Evolutionary conservation across 129 eudicot genomes (phyloP), one percentile per base, ranked within the genome.

Genomic region (Dittrichia graveolens): DNA sequence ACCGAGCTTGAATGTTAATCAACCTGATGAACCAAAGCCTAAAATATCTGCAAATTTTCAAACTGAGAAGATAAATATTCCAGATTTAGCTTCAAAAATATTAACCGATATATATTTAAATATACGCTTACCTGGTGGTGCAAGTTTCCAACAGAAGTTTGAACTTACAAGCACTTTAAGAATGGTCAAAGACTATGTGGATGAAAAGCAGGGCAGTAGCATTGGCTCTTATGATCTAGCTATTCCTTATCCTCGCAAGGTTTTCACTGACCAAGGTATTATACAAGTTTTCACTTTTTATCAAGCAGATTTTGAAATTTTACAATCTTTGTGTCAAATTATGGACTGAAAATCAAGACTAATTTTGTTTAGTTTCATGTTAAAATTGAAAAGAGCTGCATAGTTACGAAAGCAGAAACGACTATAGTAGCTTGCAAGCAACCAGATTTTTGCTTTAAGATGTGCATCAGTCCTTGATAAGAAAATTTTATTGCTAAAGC

Each of bases 221-320:
- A 35, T 83, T 15, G 83, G 86, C 24, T 65, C 96, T 56, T 92
- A 86, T 69, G 88, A 85, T 77, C 77, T 92, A 9, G 97, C 97
- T 48, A 80, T 86, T 78, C 97, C 97, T 67, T 92, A 92, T 77
- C 97, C 97, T 77, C 94, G 97, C 73, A 86, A 85, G 81, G 91
- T 89, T 49, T 92, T 92, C 65, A 54, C 12, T 39, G 83, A 87
- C 63, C 78, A 83, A 83, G 97, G 96, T 91, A 86, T 18, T 72
- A 31, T 12, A 61, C 3, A 4, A 6, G 11, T 75, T 37, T 67
- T 35, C 16, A 7, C 2, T 45, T 8, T 15, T 41, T 53, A 40
- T 12, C 18, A 42, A 47, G 65, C 66, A 42, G 35, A 5, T 54
- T 55, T 55, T 15, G 59, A 41, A 40, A 8, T 48, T 1, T 5